Evolutionary conservation across 306 rosid genomes (phyloP).

Genomic region (Cercis canadensis): DNA sequence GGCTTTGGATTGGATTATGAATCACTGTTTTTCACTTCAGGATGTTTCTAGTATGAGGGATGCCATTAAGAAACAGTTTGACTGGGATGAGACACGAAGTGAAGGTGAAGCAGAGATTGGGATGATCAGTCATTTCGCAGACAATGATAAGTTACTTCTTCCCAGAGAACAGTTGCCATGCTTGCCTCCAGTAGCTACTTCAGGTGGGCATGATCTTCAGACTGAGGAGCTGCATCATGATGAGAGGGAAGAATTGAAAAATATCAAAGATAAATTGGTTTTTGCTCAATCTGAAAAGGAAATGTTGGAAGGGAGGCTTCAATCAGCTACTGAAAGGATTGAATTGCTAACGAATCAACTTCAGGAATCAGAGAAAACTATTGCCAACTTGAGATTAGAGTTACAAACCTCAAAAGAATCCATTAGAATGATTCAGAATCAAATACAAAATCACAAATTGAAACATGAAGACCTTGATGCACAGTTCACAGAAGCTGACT

Average conservation of each 20-base stretch:
- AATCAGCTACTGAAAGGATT: conserved; percentile 50
- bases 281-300: conserved; percentile 49
- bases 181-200: conserved; percentile 38
- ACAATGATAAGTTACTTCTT: conserved; percentile 45
- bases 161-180: conserved; percentile 37
- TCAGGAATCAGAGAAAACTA: conserved; percentile 61
- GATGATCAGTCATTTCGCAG: conserved; percentile 46
- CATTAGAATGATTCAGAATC: conserved; percentile 51
- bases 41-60: conserved; percentile 91
- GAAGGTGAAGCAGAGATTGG: conserved; percentile 78
- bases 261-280: conserved; percentile 41
- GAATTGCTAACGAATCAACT: conserved; percentile 56
- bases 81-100: conserved; percentile 86
- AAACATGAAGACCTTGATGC: conserved; percentile 52
- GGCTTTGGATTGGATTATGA: conserved; percentile 88
- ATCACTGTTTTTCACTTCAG: conserved; percentile 90
- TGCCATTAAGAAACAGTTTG: conserved; percentile 77
- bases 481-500: conserved; percentile 57
- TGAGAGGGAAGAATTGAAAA: conserved; percentile 45
- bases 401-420: conserved; percentile 53
- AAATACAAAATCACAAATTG: conserved; percentile 44
- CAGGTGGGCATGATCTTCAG: conserved; percentile 42
- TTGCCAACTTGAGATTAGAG: conserved; percentile 60
- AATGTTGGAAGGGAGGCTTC: conserved; percentile 54
- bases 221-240: conserved; percentile 44